Evolutionary conservation across 176 grass and related monocot genomes (phyloP), one percentile per base, ranked within the genome.

Genomic region (Zea luxurians): DNA sequence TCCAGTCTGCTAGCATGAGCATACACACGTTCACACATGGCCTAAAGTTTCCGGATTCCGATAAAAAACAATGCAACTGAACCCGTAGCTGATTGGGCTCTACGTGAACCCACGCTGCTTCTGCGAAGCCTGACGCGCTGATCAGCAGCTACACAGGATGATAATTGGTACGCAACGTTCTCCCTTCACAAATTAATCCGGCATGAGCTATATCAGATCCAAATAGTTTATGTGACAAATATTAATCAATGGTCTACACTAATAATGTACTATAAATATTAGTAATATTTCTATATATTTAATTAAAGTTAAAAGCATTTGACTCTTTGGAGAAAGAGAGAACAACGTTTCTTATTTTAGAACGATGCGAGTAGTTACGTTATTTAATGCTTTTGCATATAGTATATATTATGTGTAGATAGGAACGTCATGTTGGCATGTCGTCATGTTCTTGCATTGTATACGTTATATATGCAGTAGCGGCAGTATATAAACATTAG

Each of bases 401-500:
- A 20, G 7, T 18, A n/a, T 55, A 6, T 40, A 40, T 40, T 40
- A 42, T 50, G 11, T 41, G 6, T 21, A 78, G 13, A 7, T 20
- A 58, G 54, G 20, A 17, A 58, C 17, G 17, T n/a, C 18, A 10
- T 15, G 20, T 44, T 49, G 43, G 45, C 45, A 35, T 35, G 44
- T 48, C 11, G 43, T 48, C 67, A 47, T 47, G 10, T 61, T 70
- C 67, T 48, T 70, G 10, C 43, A 70, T 27, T 10, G 1, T 35
- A 7, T 5, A 16, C 4, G 50, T 54, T 13, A 2, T 52, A 58
- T 27, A 7, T 65, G 8, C 2, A 21, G 10, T 7, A 44, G 7
- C 7, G 8, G 43, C 15, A 58, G n/a, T 61, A n/a, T 87, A 82
- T 87, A 87, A 53, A 44, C 21, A 36, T 35, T 64, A 69, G 63